Percentiles rank a stretch among this genome's conserved stretches.
Conservation (phyloP, 2,329 filamentous ascomycete genomes). For the Xylariaceae sp. region DNA sequence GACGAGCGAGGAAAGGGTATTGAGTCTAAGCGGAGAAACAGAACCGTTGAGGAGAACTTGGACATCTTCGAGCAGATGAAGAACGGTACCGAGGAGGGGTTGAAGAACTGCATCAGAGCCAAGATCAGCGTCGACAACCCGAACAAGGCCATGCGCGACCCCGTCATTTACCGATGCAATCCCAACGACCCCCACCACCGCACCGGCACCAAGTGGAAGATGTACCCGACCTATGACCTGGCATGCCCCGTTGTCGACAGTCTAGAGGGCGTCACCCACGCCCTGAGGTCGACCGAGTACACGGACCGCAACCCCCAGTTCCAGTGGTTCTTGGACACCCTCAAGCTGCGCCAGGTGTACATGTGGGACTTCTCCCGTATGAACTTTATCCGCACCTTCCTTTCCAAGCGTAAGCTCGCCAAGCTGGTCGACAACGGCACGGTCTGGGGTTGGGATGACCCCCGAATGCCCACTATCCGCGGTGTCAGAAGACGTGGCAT, state of each 20-base stretch:
- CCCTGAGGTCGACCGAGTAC: slow-evolving; percentile 79
- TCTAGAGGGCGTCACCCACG: slow-evolving; percentile 77
- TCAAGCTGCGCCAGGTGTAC: slow-evolving; percentile 69
- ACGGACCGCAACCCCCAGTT: slow-evolving; percentile 83
- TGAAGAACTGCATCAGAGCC: slow-evolving; percentile 85
- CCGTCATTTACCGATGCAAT: slow-evolving; percentile 96
- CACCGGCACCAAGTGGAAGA: slow-evolving; percentile 74
- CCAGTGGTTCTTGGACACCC: slow-evolving; percentile 74
- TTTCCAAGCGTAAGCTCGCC: slow-evolving; percentile 81
- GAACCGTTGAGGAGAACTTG: slow-evolving; percentile 75
- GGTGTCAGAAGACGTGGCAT: slow-evolving; percentile 74
- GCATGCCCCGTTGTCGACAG: slow-evolving; percentile 78
- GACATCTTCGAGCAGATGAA: slow-evolving; percentile 92
- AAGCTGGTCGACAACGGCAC: slow-evolving; percentile 72
- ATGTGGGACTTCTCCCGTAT: slow-evolving; percentile 83
- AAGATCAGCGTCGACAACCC: slow-evolving; percentile 88
- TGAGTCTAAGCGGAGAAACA: slow-evolving; percentile 73
- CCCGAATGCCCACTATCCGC: slow-evolving; percentile 78
- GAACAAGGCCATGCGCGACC: slow-evolving; percentile 94
- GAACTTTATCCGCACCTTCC: slow-evolving; percentile 76
- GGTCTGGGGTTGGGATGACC: slow-evolving; percentile 83
- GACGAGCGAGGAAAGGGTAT: slow-evolving; percentile 79
- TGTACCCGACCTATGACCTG: slow-evolving; percentile 84
- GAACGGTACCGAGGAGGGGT: slow-evolving; percentile 69
- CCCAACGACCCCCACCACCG: slow-evolving; percentile 62